These are phyloP conservation scores for Fraxinus baroniana DNA, from an alignment of 305 asterid species.

Conservation along the genomic window DNA sequence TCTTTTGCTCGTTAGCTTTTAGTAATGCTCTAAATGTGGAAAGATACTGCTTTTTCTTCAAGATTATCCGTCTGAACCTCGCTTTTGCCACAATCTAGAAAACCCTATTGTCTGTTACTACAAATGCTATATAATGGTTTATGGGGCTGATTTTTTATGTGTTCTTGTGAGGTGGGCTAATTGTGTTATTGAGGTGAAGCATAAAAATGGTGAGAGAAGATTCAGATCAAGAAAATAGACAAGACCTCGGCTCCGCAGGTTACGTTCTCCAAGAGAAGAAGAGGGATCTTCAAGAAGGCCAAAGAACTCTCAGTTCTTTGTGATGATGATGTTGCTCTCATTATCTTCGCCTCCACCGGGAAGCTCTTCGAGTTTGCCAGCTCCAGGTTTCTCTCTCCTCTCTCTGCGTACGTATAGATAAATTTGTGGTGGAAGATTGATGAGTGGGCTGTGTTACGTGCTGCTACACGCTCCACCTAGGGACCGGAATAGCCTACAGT, in stretches of 20 bases:
- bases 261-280: too few relatives aligned
- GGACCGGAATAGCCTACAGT: too few relatives aligned
- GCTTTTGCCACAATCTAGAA: neutral
- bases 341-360: too few relatives aligned
- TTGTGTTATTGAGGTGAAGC: neutral
- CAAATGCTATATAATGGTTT: neutral
- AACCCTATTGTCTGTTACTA: neutral
- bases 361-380: too few relatives aligned
- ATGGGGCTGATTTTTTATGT: neutral
- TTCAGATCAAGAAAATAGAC: too few relatives aligned
- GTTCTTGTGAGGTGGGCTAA: neutral
- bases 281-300: too few relatives aligned
- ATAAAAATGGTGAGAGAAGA: conserved; percentile 36
- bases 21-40: neutral
- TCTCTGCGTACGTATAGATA: neutral
- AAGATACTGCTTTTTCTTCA: neutral
- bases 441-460: neutral
- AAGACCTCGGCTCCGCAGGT: too few relatives aligned
- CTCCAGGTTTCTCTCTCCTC: neutral
- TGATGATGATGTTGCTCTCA: too few relatives aligned
- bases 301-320: too few relatives aligned
- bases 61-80: neutral
- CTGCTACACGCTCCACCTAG: too few relatives aligned
- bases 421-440: neutral
- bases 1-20: neutral